These are phyloP conservation scores for Verticillium klebahnii DNA, from an alignment of 2,329 filamentous ascomycete genomes.

Conservation along the genomic window DNA sequence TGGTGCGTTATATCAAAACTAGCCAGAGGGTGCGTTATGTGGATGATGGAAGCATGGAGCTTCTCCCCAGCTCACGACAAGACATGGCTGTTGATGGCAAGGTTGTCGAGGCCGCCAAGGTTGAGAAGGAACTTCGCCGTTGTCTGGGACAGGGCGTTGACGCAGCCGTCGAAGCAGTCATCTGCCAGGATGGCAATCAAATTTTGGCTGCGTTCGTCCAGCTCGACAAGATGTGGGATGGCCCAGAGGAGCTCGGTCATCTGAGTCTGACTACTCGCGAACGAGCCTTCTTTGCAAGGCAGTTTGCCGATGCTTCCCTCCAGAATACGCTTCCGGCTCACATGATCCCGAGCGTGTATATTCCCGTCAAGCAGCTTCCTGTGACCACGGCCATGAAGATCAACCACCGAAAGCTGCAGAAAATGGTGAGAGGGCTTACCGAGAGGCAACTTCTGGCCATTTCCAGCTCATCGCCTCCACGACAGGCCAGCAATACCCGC, in stretches of 20 bases:
- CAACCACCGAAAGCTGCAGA: slow-evolving; percentile 42
- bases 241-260: slow-evolving; percentile 29
- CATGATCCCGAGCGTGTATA: slow-evolving; percentile 42
- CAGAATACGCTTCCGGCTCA: slow-evolving; percentile 30
- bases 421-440: slow-evolving; percentile 35
- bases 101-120: slow-evolving; percentile 33
- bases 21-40: slow-evolving; percentile 45
- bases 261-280: slow-evolving; percentile 36
- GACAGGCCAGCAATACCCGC: slow-evolving; percentile 22
- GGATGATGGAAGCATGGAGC: slow-evolving; percentile 42
- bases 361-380: slow-evolving; percentile 44
- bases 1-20: slow-evolving; percentile 41
- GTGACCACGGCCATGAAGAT: slow-evolving; percentile 46
- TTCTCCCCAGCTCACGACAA: slow-evolving; percentile 38
- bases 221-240: slow-evolving; percentile 32
- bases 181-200: slow-evolving; percentile 35
- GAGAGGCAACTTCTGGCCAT: slow-evolving; percentile 38
- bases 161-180: slow-evolving; percentile 43
- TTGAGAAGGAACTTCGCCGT: slow-evolving; percentile 42
- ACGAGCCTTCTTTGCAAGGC: slow-evolving; percentile 36
- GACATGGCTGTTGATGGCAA: slow-evolving; percentile 34
- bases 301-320: slow-evolving; percentile 37
- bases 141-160: slow-evolving; percentile 42
- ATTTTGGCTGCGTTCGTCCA: slow-evolving; percentile 46
- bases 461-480: slow-evolving; percentile 29